Percentiles rank a stretch among this genome's conserved stretches.
Evolutionary conservation across 306 rosid genomes (phyloP).

Genomic region (Alnus glutinosa): DNA sequence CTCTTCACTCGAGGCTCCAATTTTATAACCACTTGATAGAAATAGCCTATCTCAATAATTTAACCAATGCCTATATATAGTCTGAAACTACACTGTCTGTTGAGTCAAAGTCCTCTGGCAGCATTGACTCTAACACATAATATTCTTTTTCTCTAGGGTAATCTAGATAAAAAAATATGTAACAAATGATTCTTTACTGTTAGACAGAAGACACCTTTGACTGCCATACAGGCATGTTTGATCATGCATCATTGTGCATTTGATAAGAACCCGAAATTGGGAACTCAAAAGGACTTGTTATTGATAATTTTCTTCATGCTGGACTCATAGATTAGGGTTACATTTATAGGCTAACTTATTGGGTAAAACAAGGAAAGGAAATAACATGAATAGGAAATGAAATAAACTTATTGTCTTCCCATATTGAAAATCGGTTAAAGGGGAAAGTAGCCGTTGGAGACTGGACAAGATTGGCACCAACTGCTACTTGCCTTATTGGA

Average conservation of each 20-base stretch:
- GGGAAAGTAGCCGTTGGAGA: too few species aligned
- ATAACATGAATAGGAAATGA: too few species aligned
- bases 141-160: neutral
- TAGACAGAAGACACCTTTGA: neutral
- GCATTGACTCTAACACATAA: neutral
- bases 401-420: too few species aligned
- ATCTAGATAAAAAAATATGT: neutral
- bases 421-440: too few species aligned
- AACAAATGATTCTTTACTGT: neutral
- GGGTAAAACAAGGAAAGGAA: too few species aligned
- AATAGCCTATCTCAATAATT: neutral
- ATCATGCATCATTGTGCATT: neutral
- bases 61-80: neutral
- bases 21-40: neutral
- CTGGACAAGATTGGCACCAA: too few species aligned
- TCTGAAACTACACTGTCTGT: neutral
- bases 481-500: too few species aligned
- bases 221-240: neutral
- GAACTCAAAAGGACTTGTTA: too few species aligned
- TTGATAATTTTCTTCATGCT: too few species aligned
- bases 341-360: too few species aligned
- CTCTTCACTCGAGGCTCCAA: conserved; percentile 68
- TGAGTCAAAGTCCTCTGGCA: neutral
- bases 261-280: too few species aligned
- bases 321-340: too few species aligned